A percentile compares a stretch with the other conserved stretches of the same genome.
Conservation (phyloP, 164 flowering plant genomes). For the Sextonia rubra region DNA sequence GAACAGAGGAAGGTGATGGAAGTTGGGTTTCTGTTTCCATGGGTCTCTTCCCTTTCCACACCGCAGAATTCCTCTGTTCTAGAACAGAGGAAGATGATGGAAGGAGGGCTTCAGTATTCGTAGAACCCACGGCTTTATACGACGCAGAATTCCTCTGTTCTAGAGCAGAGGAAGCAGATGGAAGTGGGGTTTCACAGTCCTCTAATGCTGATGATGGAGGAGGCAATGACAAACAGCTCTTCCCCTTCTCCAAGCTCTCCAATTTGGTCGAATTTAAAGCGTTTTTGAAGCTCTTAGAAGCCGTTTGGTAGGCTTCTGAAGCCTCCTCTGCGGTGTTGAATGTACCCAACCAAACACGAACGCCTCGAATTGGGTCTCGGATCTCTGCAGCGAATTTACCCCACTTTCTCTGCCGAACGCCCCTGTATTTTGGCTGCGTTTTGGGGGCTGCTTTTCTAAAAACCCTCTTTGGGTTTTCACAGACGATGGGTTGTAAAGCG, state of each 20-base stretch:
- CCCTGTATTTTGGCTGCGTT: slow-evolving; percentile 27
- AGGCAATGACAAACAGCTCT: too few species aligned
- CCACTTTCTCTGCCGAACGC: slow-evolving; percentile 84
- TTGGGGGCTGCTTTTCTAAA: slow-evolving; percentile 13
- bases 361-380: slow-evolving; percentile 58
- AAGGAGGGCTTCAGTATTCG: slow-evolving; percentile 23
- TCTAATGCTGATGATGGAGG: too few species aligned
- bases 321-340: slow-evolving; percentile 79
- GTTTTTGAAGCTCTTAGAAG: slow-evolving; percentile 26
- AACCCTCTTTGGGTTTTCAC: slow-evolving; percentile 23
- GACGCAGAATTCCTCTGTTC: not conserved
- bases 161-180: slow-evolving; percentile 52
- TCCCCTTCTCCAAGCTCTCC: not conserved
- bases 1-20: slow-evolving; percentile 50
- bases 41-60: not conserved
- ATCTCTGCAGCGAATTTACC: slow-evolving; percentile 99
- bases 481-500: slow-evolving; percentile 46
- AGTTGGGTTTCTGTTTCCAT: slow-evolving; percentile 23
- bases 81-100: slow-evolving; percentile 53
- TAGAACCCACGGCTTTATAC: not conserved
- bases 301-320: slow-evolving; percentile 51
- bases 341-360: slow-evolving; percentile 83
- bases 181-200: slow-evolving; percentile 24
- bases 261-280: not conserved
- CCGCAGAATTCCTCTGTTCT: not conserved